A percentile compares a stretch with the other conserved stretches of the same genome.
Evolutionary conservation across 495 filamentous ascomycete species (phyloP).

Genomic region (Copromyces sp.): DNA sequence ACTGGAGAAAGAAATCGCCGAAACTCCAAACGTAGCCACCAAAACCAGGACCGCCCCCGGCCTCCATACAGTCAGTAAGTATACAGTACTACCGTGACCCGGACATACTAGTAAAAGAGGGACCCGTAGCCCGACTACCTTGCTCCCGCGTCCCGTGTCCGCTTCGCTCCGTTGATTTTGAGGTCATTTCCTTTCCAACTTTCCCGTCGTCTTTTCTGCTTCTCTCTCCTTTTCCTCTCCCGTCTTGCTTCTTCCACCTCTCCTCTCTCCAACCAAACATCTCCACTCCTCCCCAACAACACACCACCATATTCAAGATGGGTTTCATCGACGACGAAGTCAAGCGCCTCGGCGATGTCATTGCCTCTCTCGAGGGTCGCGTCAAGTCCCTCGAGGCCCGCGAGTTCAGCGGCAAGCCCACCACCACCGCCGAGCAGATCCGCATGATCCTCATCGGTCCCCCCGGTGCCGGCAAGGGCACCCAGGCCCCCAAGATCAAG

Average conservation of each 20-base stretch:
- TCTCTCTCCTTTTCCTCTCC: constrained; percentile 11
- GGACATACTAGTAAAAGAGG: neutral
- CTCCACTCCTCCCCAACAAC: constrained; percentile 15
- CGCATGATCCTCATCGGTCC: constrained; percentile 97
- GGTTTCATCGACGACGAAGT: constrained; percentile 76
- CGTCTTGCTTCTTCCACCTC: constrained; percentile 4
- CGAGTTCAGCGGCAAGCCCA: constrained; percentile 34
- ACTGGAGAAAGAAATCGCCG: neutral
- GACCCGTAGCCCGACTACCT: neutral
- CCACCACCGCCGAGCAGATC: constrained; percentile 51
- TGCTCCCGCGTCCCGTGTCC: neutral
- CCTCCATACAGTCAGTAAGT: neutral
- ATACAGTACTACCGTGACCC: neutral
- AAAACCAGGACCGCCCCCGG: neutral
- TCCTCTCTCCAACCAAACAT: constrained; percentile 4
- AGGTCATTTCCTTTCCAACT: constrained; percentile 16
- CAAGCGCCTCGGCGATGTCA: constrained; percentile 62
- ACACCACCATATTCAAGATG: constrained; percentile 46
- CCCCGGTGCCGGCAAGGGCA: constrained; percentile 97
- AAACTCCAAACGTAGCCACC: neutral
- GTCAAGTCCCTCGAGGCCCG: constrained; percentile 66
- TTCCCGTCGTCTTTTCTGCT: constrained; percentile 5
- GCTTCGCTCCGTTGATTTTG: neutral
- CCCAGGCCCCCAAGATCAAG: constrained; percentile 94
- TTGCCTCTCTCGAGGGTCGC: constrained; percentile 74